Conservation (phyloP, 345 rosid species). For the Eutrema japonicum region DNA sequence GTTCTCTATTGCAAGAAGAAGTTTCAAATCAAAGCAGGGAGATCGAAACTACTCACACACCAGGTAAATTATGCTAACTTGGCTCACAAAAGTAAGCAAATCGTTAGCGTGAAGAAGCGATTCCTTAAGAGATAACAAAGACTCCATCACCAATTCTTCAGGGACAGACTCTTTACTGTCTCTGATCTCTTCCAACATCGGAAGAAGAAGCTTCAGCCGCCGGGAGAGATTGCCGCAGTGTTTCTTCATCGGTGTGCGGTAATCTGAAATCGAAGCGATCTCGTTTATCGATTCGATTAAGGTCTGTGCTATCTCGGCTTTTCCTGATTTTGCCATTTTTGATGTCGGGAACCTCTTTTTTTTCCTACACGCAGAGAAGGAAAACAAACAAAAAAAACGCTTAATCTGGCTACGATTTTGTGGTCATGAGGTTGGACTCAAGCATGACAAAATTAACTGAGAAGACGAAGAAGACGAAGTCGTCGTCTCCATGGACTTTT, state of each 20-base stretch:
- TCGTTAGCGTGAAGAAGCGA: slow-evolving; percentile 63
- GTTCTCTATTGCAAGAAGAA: background rate
- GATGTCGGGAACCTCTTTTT: background rate
- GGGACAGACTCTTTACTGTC: slow-evolving; percentile 57
- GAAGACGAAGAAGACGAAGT: slow-evolving; percentile 26
- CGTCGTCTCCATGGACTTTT: slow-evolving; percentile 28
- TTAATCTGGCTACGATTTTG: too few relatives aligned
- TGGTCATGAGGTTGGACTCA: slow-evolving; percentile 18
- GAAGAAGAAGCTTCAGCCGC: slow-evolving; percentile 70
- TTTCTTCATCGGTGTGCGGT: slow-evolving; percentile 61
- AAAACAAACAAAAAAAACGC: too few relatives aligned
- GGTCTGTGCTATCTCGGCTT: slow-evolving; percentile 47
- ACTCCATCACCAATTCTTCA: slow-evolving; percentile 33
- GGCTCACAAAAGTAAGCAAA: slow-evolving; percentile 65
- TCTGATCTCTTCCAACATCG: slow-evolving; percentile 82
- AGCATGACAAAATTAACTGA: slow-evolving; percentile 3
- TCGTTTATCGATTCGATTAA: slow-evolving; percentile 66
- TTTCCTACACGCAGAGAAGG: background rate
- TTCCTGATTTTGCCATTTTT: slow-evolving; percentile 54
- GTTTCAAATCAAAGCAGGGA: background rate
- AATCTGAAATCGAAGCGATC: slow-evolving; percentile 58
- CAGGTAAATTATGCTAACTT: slow-evolving; percentile 89
- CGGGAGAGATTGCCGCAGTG: slow-evolving; percentile 66
- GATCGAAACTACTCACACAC: slow-evolving; percentile 53
- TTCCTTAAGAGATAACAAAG: slow-evolving; percentile 54